A percentile compares a stretch with the other conserved stretches of the same genome.
phyloP scores from a whole-genome alignment of 345 rosid genomes.

The Heritiera littoralis region DNA sequence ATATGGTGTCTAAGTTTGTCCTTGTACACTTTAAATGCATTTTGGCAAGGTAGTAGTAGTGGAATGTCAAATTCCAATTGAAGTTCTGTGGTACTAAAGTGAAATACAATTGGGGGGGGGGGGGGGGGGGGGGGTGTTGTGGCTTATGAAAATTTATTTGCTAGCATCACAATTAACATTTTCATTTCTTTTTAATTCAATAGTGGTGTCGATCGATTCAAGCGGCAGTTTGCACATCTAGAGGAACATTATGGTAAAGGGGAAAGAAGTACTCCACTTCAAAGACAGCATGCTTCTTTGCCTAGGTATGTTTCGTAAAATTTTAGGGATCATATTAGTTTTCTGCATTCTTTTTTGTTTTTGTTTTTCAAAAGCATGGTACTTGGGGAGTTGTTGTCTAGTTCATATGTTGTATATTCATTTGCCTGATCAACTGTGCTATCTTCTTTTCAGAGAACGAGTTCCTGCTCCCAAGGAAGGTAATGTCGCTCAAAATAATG shows the following conservation, averaged over 20 bases:
- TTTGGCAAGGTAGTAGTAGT: not conserved
- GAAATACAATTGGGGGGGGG: not conserved
- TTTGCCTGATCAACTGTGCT: slow-evolving; percentile 13
- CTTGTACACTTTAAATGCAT: not conserved
- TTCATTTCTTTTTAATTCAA: slow-evolving; percentile 19
- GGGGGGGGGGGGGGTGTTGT: not conserved
- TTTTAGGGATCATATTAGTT: not conserved
- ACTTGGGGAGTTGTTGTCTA: not conserved
- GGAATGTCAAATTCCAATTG: not conserved
- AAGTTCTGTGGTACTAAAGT: not conserved
- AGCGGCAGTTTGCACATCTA: slow-evolving; percentile 96
- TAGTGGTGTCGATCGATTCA: slow-evolving; percentile 98
- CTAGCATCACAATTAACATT: not conserved
- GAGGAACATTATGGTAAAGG: slow-evolving; percentile 89
- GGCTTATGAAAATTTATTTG: slow-evolving; percentile 3
- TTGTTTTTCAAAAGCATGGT: not conserved
- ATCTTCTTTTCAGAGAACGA: slow-evolving; percentile 64
- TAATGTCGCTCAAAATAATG: slow-evolving; percentile 29
- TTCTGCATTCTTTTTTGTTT: not conserved
- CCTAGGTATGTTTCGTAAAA: slow-evolving; percentile 62
- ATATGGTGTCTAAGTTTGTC: too few relatives aligned
- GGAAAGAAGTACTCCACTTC: slow-evolving; percentile 76
- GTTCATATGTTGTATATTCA: not conserved
- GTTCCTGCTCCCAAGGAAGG: slow-evolving; percentile 73
- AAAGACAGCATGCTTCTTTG: slow-evolving; percentile 90